Conservation (phyloP, 2,329 filamentous ascomycete species). For the Lasiodiplodia citricola region DNA sequence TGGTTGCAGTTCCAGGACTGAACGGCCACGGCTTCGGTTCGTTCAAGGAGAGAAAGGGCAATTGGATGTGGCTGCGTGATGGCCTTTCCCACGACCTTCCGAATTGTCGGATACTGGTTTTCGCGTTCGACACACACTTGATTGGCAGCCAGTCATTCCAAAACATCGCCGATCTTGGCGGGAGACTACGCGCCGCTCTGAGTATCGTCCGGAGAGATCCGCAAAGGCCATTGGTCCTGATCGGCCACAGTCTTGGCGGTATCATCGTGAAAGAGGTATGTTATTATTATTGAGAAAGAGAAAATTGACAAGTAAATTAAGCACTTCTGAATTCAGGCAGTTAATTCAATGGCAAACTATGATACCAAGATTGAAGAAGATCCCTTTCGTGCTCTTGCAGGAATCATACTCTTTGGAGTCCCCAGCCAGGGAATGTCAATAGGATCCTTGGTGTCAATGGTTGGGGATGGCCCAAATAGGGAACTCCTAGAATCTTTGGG, state of each 20-base stretch:
- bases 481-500: neutral
- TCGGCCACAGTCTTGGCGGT: neutral
- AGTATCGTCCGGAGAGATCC: neutral
- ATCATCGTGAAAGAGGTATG: neutral
- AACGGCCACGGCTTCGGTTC: neutral
- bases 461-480: neutral
- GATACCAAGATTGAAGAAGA: neutral
- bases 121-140: neutral
- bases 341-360: neutral
- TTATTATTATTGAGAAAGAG: neutral
- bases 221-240: neutral
- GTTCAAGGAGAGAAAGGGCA: neutral
- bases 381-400: neutral
- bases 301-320: neutral
- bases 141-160: neutral
- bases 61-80: constrained; percentile 1
- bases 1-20: neutral
- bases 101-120: neutral
- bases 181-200: neutral
- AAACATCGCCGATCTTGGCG: neutral
- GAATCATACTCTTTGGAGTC: neutral
- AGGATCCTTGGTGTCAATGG: neutral
- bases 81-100: neutral
- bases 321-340: neutral
- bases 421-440: neutral